Percentiles rank a stretch among this genome's conserved stretches.
These are phyloP conservation scores for Metarhizium brunneum DNA, from an alignment of 2,329 filamentous ascomycete species.

Conservation along the genomic window DNA sequence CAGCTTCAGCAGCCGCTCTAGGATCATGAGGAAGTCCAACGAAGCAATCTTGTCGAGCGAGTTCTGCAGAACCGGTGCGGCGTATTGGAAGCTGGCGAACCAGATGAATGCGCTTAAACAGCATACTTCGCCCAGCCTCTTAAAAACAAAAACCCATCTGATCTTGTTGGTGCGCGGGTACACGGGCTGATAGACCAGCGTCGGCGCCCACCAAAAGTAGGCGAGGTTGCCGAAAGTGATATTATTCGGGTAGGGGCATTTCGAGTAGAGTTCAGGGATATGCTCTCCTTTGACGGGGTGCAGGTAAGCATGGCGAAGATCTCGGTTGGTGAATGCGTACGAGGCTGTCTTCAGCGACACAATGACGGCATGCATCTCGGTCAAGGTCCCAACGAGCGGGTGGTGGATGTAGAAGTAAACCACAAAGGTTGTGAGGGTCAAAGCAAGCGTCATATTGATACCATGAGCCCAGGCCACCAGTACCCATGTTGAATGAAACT, in stretches of 20 bases:
- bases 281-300: slow-evolving; percentile 61
- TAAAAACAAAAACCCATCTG: slow-evolving; percentile 80
- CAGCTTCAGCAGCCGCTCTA: slow-evolving; percentile 87
- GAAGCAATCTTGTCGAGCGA: slow-evolving; percentile 79
- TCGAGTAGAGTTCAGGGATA: slow-evolving; percentile 71
- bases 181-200: slow-evolving; percentile 90
- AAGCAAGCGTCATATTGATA: slow-evolving; percentile 72
- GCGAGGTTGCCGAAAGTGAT: slow-evolving; percentile 79
- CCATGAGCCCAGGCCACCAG: slow-evolving; percentile 72
- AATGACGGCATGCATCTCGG: slow-evolving; percentile 84
- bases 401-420: slow-evolving; percentile 92
- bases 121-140: slow-evolving; percentile 69
- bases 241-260: slow-evolving; percentile 83
- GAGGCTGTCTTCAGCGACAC: slow-evolving; percentile 95
- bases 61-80: slow-evolving; percentile 79
- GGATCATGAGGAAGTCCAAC: slow-evolving; percentile 70
- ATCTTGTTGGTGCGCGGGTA: slow-evolving; percentile 79
- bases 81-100: slow-evolving; percentile 91
- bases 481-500: slow-evolving; percentile 69
- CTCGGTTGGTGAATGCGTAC: slow-evolving; percentile 93
- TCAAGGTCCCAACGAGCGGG: slow-evolving; percentile 83
- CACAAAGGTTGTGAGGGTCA: slow-evolving; percentile 70
- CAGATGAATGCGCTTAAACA: slow-evolving; percentile 84
- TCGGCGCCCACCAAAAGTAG: slow-evolving; percentile 98
- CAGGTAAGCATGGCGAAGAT: slow-evolving; percentile 83